Base-by-base conservation (phyloP, 2,329 filamentous ascomycete genomes). In the Xylariales sp. region DNA sequence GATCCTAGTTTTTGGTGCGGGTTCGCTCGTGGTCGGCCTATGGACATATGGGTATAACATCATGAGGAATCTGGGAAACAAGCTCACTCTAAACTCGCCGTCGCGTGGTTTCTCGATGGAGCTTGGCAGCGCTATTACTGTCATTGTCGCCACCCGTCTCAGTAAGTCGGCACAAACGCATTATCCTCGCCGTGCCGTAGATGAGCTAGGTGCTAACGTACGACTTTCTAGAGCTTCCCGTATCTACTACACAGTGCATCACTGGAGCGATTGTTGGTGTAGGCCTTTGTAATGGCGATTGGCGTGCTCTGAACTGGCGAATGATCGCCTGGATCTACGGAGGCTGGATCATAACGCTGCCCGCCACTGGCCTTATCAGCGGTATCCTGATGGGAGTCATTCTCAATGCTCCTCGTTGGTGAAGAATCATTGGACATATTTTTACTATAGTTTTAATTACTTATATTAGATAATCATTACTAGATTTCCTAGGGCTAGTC, bases 211-310 rank as follows among this genome's bases (percentile, higher is more conserved):
- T 56, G 46, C 53, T 62, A 39, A 64, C 56, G 36, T 30, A 12
- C 18, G 30, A 5, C 28, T 50, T 82, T 82, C 10, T 14, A 58
- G 55, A 85, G 62, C 84, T 91, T 1, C 89, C 89, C 1, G 83
- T 91, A 39, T 90, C 87, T 1, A 91, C 89, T 1, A 89, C 88
- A 0, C 88, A 90, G 80, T 90, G 88, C 76, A 89, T 89, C 73
- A 87, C 84, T 49, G 87, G 87, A 54, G 85, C 87, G 49, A 89
- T 87, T 23, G 87, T 90, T 53, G 87, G 87, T 67, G 87, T 90
- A 57, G 88, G 87, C 66, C 83, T 90, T 18, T 89, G 86, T 79
- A 87, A 86, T 54, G 87, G 87, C 32, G 84, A 83, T 53, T 84
- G 83, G 81, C 82, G 83, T 55, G 84, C 86, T 34, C 86, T 90